Conservation (phyloP, 2,329 filamentous ascomycete genomes). For the Beauveria sp. region DNA sequence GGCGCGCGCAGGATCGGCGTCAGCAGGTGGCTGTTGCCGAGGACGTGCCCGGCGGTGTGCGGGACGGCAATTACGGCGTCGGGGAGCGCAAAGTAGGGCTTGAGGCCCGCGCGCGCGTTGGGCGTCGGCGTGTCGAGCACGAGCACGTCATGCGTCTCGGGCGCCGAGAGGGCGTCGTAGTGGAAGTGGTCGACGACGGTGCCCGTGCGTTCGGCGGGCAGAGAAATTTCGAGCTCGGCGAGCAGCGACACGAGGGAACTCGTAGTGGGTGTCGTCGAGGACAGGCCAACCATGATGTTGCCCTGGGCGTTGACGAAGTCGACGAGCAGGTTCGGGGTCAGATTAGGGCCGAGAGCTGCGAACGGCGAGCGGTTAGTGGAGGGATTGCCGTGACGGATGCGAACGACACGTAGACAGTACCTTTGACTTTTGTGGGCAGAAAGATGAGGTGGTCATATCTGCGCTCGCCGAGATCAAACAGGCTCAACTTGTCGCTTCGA, state of each 20-base stretch:
- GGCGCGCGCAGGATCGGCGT: constrained; percentile 77
- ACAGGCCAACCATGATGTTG: constrained; percentile 83
- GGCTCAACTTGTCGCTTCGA: constrained; percentile 65
- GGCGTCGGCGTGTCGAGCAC: constrained; percentile 61
- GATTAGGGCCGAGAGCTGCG: constrained; percentile 73
- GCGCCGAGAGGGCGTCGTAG: constrained; percentile 69
- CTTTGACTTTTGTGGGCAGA: constrained; percentile 85
- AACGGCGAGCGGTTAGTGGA: constrained; percentile 5
- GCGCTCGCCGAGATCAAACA: constrained; percentile 82
- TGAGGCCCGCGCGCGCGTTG: constrained; percentile 58
- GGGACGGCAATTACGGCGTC: constrained; percentile 68
- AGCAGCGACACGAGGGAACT: constrained; percentile 71
- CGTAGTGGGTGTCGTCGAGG: constrained; percentile 61
- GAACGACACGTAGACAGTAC: constrained; percentile 30
- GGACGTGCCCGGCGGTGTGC: constrained; percentile 67
- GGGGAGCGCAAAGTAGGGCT: constrained; percentile 62
- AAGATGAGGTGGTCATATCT: constrained; percentile 87
- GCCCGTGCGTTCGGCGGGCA: constrained; percentile 78
- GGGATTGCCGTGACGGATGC: background rate
- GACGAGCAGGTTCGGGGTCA: constrained; percentile 79
- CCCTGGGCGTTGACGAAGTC: constrained; percentile 87
- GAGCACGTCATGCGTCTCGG: constrained; percentile 82
- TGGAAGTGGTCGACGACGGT: constrained; percentile 94
- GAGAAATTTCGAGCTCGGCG: constrained; percentile 77
- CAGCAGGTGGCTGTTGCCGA: constrained; percentile 72